Evolutionary conservation across 768 basidiomycete genomes (phyloP).

Genomic region (Tricholoma hemisulphureum): DNA sequence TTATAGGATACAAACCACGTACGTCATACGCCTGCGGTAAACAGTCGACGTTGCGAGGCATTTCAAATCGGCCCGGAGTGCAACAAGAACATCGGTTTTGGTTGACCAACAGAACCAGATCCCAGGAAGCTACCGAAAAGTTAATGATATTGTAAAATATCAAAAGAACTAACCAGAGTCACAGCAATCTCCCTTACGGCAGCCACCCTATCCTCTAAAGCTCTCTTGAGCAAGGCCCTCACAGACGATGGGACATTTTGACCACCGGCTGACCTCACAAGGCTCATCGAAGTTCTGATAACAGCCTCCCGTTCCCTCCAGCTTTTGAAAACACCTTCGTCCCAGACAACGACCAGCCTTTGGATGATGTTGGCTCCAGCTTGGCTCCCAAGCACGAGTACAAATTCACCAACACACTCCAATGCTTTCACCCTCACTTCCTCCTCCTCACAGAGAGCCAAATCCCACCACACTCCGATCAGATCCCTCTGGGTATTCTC

Average conservation of each 20-base stretch:
- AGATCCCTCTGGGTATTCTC: conserved; percentile 68
- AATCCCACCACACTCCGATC: conserved; percentile 67
- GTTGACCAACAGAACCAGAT: conserved; percentile 42
- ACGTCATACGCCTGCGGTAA: conserved; percentile 73
- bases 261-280: conserved; percentile 39
- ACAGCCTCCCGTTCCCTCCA: conserved; percentile 85
- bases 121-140: conserved; percentile 43
- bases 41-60: conserved; percentile 45
- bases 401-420: conserved; percentile 60
- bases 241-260: conserved; percentile 45
- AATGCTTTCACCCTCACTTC: conserved; percentile 72
- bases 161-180: conserved; percentile 46
- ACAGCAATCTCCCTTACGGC: conserved; percentile 81
- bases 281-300: conserved; percentile 51
- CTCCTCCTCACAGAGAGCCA: conserved; percentile 55
- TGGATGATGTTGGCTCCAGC: conserved; percentile 45
- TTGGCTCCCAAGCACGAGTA: conserved; percentile 49
- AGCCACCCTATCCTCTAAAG: conserved; percentile 76
- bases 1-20: conserved; percentile 28
- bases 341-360: conserved; percentile 54
- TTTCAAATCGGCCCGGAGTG: conserved; percentile 41
- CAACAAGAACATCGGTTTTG: conserved; percentile 33
- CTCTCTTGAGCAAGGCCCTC: conserved; percentile 54
- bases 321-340: conserved; percentile 52
- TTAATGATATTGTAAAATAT: not conserved